These are phyloP conservation scores for Aspergillus sp. DNA, from an alignment of 2,329 filamentous ascomycete genomes.

Conservation along the genomic window DNA sequence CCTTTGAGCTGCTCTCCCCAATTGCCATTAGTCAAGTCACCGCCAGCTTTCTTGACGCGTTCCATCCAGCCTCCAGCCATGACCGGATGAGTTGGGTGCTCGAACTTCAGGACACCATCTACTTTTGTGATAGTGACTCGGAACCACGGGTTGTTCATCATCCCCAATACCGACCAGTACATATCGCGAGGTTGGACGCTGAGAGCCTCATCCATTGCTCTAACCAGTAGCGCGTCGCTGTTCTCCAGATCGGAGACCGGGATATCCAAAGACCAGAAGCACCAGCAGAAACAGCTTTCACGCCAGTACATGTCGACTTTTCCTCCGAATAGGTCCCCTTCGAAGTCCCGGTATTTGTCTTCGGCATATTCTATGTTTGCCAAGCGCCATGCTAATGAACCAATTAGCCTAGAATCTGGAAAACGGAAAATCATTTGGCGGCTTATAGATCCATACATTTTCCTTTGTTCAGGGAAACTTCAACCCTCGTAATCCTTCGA, in stretches of 20 bases:
- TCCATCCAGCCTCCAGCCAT: conserved; percentile 90
- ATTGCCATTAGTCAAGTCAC: conserved; percentile 69
- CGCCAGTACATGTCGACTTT: conserved; percentile 72
- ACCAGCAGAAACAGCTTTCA: conserved; percentile 82
- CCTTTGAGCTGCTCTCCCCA: conserved; percentile 69
- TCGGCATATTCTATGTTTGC: conserved; percentile 75
- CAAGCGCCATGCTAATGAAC: conserved; percentile 55
- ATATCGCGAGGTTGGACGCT: conserved; percentile 81
- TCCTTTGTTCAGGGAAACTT: conserved; percentile 75
- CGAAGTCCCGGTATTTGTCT: conserved; percentile 65
- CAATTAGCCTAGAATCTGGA: conserved; percentile 4
- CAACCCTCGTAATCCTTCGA: conserved; percentile 70
- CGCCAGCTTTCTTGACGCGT: conserved; percentile 71
- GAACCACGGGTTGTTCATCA: conserved; percentile 99
- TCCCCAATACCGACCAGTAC: conserved; percentile 91
- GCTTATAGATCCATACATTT: conserved; percentile 39
- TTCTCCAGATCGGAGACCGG: conserved; percentile 52
- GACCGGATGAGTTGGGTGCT: conserved; percentile 79
- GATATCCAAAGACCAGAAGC: conserved; percentile 75
- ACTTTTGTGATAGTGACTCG: conserved; percentile 68
- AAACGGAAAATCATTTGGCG: not conserved
- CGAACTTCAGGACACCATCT: conserved; percentile 59
- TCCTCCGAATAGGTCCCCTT: conserved; percentile 62
- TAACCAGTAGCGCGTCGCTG: conserved; percentile 66
- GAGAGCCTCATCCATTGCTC: conserved; percentile 86